A percentile compares a stretch with the other conserved stretches of the same genome.
phyloP scores from a whole-genome alignment of 805 yeast genomes.

The Ascoidea tarda region DNA sequence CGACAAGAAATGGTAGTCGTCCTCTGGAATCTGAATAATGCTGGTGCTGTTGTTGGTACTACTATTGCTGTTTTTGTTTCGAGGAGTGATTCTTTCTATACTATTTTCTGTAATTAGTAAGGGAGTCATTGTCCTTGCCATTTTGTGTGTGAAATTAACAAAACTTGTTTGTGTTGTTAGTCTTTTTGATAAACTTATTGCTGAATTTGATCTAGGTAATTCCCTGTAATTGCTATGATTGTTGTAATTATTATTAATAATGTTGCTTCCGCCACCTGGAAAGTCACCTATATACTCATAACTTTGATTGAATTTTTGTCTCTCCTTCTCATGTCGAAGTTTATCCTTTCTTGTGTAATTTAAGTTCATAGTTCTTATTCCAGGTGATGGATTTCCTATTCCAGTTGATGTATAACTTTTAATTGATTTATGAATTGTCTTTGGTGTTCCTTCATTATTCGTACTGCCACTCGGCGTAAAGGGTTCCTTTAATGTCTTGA shows the following conservation, averaged over 20 bases:
- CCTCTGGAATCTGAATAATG: not conserved
- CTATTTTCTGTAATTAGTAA: not conserved
- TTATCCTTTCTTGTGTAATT: not conserved
- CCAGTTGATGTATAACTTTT: not conserved
- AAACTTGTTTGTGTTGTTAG: not conserved
- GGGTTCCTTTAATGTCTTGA: too few species aligned
- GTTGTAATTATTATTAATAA: too few species aligned
- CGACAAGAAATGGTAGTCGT: not conserved
- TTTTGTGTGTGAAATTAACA: too few species aligned
- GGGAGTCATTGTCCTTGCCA: not conserved
- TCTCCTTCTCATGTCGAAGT: not conserved
- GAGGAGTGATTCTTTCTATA: not conserved
- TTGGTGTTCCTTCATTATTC: not conserved
- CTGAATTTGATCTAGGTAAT: not conserved
- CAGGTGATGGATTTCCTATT: not conserved
- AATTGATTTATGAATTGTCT: not conserved
- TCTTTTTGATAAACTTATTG: not conserved
- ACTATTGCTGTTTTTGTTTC: too few species aligned
- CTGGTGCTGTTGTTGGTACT: not conserved
- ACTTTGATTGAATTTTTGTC: not conserved
- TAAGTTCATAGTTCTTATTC: not conserved
- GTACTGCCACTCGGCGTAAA: too few species aligned
- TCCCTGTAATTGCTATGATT: not conserved
- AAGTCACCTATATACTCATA: not conserved
- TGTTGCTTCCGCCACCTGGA: too few species aligned